Evolutionary conservation across 257 asterid genomes (phyloP).

Genomic region (Solanum sitiens): DNA sequence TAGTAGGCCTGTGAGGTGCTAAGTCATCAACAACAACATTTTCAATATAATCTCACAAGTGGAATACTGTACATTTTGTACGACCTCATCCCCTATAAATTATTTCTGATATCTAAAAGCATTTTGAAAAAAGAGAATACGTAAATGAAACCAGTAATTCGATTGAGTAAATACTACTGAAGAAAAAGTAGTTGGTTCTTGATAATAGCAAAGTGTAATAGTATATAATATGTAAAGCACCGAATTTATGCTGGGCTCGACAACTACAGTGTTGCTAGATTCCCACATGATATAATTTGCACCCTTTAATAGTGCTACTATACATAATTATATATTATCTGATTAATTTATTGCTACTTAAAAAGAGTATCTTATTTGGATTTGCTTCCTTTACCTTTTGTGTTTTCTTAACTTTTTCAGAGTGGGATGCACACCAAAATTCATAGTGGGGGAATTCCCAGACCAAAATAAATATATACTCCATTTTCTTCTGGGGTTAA

Average conservation of each 20-base stretch:
- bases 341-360: not conserved
- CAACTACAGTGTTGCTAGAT: not conserved
- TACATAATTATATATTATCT: not conserved
- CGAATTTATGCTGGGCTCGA: not conserved
- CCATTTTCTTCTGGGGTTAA: not conserved
- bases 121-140: not conserved
- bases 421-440: slow-evolving; percentile 1
- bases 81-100: not conserved
- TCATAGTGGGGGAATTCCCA: not conserved
- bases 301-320: not conserved
- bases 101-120: not conserved
- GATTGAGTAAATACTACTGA: not conserved
- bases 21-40: not conserved
- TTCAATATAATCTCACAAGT: not conserved
- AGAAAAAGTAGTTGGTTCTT: not conserved
- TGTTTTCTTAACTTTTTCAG: slow-evolving; percentile 7
- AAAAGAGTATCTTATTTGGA: slow-evolving; percentile 18
- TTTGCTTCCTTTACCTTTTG: slow-evolving; percentile 17
- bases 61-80: not conserved
- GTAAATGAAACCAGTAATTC: not conserved
- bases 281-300: not conserved
- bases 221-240: not conserved
- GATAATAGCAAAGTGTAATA: not conserved
- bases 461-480: not conserved
- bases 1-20: not conserved